Percentiles rank a stretch among this genome's conserved stretches.
phyloP scores from a whole-genome alignment of 2,329 filamentous ascomycete genomes.

The Fusarium anthophilum region DNA sequence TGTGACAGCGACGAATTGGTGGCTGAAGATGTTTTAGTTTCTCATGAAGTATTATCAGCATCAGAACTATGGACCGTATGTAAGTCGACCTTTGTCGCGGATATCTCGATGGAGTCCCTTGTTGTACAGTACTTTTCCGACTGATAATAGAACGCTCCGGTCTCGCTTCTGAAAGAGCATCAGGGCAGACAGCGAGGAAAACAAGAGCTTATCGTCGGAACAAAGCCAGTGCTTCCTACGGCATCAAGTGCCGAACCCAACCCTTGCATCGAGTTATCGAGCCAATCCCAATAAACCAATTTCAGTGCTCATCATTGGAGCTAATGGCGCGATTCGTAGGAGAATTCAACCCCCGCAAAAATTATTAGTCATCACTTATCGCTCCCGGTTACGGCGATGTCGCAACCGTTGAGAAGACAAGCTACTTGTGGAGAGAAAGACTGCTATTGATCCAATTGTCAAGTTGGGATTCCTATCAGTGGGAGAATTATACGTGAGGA shows the following conservation, averaged over 20 bases:
- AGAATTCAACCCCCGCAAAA: constrained; percentile 3
- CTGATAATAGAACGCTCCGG: neutral
- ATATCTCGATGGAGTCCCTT: neutral
- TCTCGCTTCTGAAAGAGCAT: neutral
- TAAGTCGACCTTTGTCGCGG: neutral
- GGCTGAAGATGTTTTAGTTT: neutral
- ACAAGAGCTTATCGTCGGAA: constrained; percentile 11
- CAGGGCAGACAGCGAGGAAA: neutral
- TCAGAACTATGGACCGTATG: neutral
- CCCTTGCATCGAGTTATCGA: constrained; percentile 7
- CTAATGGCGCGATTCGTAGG: constrained; percentile 36
- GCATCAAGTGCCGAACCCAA: neutral
- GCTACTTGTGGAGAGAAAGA: neutral
- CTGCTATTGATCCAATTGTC: neutral
- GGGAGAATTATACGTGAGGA: neutral
- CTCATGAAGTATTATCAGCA: neutral
- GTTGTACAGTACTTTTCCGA: neutral
- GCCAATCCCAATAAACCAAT: constrained; percentile 33
- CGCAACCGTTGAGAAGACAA: constrained; percentile 22
- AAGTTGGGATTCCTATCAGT: constrained; percentile 1
- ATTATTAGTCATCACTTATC: constrained; percentile 36
- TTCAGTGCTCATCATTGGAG: constrained; percentile 37
- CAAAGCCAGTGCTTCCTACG: neutral
- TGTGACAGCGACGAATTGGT: neutral
- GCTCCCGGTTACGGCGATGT: constrained; percentile 39